Conservation (phyloP, 768 basidiomycete species). For the Cyclocybe aegerita region DNA sequence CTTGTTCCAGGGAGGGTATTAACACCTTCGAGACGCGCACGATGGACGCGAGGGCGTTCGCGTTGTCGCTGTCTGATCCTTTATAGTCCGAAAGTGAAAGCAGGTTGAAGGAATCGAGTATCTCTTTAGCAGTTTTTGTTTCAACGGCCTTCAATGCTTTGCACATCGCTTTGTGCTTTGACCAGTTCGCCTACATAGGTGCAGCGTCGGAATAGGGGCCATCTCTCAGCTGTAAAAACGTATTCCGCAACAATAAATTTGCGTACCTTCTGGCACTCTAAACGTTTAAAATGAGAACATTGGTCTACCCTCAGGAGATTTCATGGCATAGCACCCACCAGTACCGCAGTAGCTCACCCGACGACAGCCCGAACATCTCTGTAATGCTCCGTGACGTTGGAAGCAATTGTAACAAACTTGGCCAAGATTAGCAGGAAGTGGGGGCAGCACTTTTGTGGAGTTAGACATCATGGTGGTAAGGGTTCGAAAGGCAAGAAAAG, state of each 20-base stretch:
- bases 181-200: constrained; percentile 28
- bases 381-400: constrained; percentile 21
- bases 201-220: background rate
- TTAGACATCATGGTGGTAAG: background rate
- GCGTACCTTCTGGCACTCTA: constrained; percentile 32
- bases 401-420: constrained; percentile 33
- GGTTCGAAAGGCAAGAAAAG: too few species aligned
- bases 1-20: constrained; percentile 3
- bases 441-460: constrained; percentile 11
- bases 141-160: constrained; percentile 28
- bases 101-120: constrained; percentile 10
- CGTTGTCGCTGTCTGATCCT: constrained; percentile 11
- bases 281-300: background rate
- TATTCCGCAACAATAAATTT: background rate
- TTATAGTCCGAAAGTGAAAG: constrained; percentile 1
- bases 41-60: constrained; percentile 10
- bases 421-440: constrained; percentile 21
- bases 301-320: background rate
- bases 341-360: constrained; percentile 30
- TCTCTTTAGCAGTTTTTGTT: constrained; percentile 7
- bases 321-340: constrained; percentile 14
- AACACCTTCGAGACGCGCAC: constrained; percentile 10
- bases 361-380: constrained; percentile 29
- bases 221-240: background rate
- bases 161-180: constrained; percentile 30